Evolutionary conservation across 148 eudicot species (phyloP), one percentile per base, ranked within the genome.

Genomic region (Gaultheria prostrata): DNA sequence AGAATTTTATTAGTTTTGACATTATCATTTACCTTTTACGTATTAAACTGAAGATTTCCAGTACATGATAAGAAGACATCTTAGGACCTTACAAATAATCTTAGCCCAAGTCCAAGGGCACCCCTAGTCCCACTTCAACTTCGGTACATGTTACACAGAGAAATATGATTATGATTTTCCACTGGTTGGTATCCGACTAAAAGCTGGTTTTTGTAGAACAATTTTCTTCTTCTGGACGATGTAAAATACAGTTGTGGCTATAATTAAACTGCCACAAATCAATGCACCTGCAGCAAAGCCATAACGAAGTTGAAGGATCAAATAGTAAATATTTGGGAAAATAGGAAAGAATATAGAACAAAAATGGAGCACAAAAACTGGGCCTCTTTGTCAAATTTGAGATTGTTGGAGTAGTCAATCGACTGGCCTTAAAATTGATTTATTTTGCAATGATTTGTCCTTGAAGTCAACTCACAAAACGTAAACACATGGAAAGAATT

Each of bases 171-270:
- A 70, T 35, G 48, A 75, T 45, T 73, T 74, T 73, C 79, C 84
- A 82, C 17, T 14, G 33, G 32, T 82, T 28, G 84, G 84, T 21
- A 82, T 74, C 56, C 18, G 84, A 54, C 43, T 76, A n/a, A 76
- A 83, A 21, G 39, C 70, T 39, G 54, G 74, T 59, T 76, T 83
- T 3, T 71, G 51, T 13, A n/a, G 4, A 35, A 14, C 6, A 76
- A 39, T 13, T 59, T 17, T 57, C 17, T 61, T 75, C 74, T 45
- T 76, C 74, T 18, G 8, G 59, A 53, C 48, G 3, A 76, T 24
- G 50, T 33, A 83, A 17, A 83, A 35, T 39, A 24, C 30, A 2
- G 70, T 54, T 43, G 50, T 0, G 3, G 79, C 79, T 32, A 54
- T 14, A 6, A 39, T 56, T 54, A 74, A 54, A 74, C 70, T 48